Evolutionary conservation across 108 stramenopile genomes (phyloP).

Genomic region (Ochromonas danica): DNA sequence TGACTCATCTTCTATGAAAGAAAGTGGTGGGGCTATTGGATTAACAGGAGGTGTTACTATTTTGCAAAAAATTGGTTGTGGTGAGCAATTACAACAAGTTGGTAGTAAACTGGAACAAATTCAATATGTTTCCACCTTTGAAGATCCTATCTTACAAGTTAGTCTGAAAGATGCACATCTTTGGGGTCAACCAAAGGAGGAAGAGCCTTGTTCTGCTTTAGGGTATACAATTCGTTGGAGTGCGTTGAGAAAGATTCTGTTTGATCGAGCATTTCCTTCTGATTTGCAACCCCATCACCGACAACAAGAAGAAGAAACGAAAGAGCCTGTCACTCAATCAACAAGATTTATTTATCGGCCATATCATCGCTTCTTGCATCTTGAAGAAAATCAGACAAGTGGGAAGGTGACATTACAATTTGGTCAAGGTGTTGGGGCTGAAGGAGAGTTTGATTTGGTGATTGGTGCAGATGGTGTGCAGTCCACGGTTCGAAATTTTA

Average conservation of each 20-base stretch:
- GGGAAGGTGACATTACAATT: background rate
- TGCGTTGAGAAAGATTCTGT: background rate
- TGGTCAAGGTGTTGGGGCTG: background rate
- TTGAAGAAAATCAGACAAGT: background rate
- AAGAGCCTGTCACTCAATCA: background rate
- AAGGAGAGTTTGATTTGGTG: background rate
- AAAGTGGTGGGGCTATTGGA: background rate
- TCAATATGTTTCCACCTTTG: no score
- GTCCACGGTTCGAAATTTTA: background rate
- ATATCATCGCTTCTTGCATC: background rate
- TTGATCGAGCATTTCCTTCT: background rate
- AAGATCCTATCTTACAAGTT: no score
- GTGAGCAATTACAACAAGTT: background rate
- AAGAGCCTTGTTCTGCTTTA: no score
- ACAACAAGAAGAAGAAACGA: no score
- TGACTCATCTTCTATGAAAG: background rate
- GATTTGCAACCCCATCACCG: no score
- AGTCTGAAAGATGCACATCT: no score
- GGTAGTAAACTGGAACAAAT: background rate
- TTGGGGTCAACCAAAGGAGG: no score
- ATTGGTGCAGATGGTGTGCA: constrained; percentile 7
- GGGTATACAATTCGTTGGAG: background rate
- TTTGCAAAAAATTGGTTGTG: background rate
- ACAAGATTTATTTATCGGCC: no score
- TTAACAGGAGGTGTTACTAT: background rate